Base-by-base conservation (phyloP, 495 filamentous ascomycete species). In the Podospora conica region DNA sequence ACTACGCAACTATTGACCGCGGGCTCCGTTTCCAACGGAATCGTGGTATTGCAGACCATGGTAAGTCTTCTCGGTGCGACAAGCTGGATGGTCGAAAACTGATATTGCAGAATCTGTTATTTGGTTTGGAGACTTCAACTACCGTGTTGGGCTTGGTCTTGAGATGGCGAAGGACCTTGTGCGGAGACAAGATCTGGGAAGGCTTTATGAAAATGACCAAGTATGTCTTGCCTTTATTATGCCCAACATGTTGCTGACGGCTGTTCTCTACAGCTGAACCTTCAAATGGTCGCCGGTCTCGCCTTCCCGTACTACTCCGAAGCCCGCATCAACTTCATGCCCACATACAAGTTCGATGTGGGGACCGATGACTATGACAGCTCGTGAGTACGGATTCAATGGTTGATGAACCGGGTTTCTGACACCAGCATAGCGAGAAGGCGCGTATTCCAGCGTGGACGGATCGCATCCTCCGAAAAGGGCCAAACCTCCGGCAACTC, bases 41-140 rank as follows among this genome's bases (percentile, higher is more conserved):
- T 72, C 82, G 93, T 63, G 83, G 87, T 24, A 97, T 99, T 66
- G 90, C 94, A 65, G 88, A 96, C 73, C 95, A 99, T 73, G 91
- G 80, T 82, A 74, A 65, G 79, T 21, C 20, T 9, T 21, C n/a
- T 10, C 20, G 29, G 55, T 28, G 10, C 22, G 23, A 25, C 9
- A 54, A 11, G 53, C 55, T 27, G 58, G 59, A 48, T 67, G 58
- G 10, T 9, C 31, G 9, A 20, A 31, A 15, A 55, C 70, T 60
- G 58, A 68, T 56, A 24, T 5, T 20, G 8, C 53, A 83, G 81
- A 97, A 74, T 88, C 87, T 24, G 87, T 98, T n/a, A 90, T 99
- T 65, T 99, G 96, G 96, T 83, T 97, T 55, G 95, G 95, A 9
- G 95, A 99, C 76, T 99, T 99, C 80, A 99, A 99, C 71, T 99